Percentiles rank a stretch among this genome's conserved stretches.
Conservation (phyloP, 1,284 basidiomycete species). For the Schizophyllum commune region DNA sequence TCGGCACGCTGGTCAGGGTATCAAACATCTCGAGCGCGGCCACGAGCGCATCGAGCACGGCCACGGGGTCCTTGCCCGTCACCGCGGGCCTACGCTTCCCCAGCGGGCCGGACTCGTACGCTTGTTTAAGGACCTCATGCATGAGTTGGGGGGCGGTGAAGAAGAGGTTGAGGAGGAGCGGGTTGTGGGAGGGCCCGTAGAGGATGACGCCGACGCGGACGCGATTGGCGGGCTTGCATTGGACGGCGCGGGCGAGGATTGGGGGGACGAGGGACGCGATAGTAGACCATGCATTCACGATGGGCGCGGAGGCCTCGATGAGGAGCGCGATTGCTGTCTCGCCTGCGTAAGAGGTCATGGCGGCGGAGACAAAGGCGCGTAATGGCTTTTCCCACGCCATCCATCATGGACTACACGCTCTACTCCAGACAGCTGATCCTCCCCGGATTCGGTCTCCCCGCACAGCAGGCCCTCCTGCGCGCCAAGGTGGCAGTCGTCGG, state of each 20-base stretch:
- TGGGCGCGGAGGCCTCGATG: too few species aligned
- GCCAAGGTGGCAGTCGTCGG: constrained; percentile 86
- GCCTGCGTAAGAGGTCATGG: too few species aligned
- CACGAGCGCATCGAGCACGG: constrained; percentile 63
- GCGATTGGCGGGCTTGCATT: too few species aligned
- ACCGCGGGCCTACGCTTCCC: constrained; percentile 50
- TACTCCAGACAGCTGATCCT: constrained; percentile 98
- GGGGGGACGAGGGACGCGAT: too few species aligned
- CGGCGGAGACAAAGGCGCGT: not conserved
- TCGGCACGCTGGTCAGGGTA: not conserved
- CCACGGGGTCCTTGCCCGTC: constrained; percentile 47
- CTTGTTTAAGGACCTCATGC: constrained; percentile 39
- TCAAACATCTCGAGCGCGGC: constrained; percentile 59
- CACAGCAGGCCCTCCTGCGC: constrained; percentile 73
- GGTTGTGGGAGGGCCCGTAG: constrained; percentile 36
- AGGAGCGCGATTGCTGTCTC: too few species aligned
- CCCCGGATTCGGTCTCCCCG: constrained; percentile 44
- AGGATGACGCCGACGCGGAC: constrained; percentile 25
- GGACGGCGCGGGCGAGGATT: too few species aligned
- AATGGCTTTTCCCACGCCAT: constrained; percentile 30
- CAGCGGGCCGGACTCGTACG: constrained; percentile 28
- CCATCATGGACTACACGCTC: constrained; percentile 63
- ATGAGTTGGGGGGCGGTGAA: constrained; percentile 37
- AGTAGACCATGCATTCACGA: too few species aligned
- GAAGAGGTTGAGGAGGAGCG: constrained; percentile 48